A percentile compares a stretch with the other conserved stretches of the same genome.
Conservation (phyloP, 495 filamentous ascomycete genomes). For the Penicillium odoratum region DNA sequence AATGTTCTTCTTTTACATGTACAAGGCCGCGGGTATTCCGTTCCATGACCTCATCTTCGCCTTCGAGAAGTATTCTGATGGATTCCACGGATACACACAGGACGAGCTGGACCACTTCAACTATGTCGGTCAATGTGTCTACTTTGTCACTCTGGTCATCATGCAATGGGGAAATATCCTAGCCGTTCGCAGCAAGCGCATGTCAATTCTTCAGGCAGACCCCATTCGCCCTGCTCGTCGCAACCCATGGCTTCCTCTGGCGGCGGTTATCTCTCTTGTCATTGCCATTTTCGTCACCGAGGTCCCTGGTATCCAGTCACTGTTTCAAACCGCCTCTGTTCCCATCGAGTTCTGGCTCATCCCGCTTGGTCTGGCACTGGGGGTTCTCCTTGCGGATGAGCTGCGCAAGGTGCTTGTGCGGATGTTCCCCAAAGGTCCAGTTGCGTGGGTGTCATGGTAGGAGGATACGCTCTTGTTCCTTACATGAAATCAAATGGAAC, state of each 20-base stretch:
- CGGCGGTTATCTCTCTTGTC: constrained; percentile 42
- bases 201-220: constrained; percentile 52
- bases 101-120: constrained; percentile 45
- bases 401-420: constrained; percentile 47
- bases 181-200: constrained; percentile 48
- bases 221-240: constrained; percentile 48
- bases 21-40: constrained; percentile 44
- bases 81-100: constrained; percentile 48
- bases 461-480: neutral
- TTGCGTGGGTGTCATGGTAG: constrained; percentile 50
- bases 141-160: constrained; percentile 70
- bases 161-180: constrained; percentile 55
- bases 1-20: constrained; percentile 56
- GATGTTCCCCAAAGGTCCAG: constrained; percentile 38
- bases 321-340: constrained; percentile 49
- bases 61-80: constrained; percentile 47
- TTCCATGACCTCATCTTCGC: constrained; percentile 44
- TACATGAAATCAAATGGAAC: neutral
- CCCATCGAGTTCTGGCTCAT: constrained; percentile 55
- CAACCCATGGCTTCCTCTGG: constrained; percentile 50
- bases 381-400: constrained; percentile 52
- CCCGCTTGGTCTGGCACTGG: constrained; percentile 48
- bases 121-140: constrained; percentile 60
- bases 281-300: constrained; percentile 57
- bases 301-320: constrained; percentile 45